phyloP scores from a whole-genome alignment of 257 asterid species.

The Apocynum venetum region DNA sequence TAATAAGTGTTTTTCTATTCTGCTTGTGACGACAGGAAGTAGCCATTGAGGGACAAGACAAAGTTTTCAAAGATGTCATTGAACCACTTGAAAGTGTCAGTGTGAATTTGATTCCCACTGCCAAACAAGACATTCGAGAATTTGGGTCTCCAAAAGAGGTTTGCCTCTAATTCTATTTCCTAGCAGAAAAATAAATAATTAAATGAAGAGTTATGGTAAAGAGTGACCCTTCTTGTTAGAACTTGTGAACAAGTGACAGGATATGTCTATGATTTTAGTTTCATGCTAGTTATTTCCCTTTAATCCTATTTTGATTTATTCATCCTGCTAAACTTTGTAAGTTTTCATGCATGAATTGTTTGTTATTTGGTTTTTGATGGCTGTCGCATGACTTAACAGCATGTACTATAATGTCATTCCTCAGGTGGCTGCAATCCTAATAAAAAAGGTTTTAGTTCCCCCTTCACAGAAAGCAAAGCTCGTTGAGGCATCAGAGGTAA shows the following conservation, averaged over 20 bases:
- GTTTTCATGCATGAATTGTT: background rate
- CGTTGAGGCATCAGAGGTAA: constrained; percentile 77
- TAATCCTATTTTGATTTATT: background rate
- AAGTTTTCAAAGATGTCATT: constrained; percentile 91
- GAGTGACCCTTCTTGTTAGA: background rate
- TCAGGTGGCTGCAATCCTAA: constrained; percentile 77
- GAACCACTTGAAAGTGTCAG: constrained; percentile 95
- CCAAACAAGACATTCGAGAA: constrained; percentile 78
- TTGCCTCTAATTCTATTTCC: constrained; percentile 13
- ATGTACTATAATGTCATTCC: background rate
- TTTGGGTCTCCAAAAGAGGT: constrained; percentile 88
- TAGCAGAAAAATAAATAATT: background rate
- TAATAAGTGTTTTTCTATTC: background rate
- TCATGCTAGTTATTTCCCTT: background rate
- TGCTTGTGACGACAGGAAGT: constrained; percentile 57
- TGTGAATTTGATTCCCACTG: constrained; percentile 69
- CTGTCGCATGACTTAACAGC: background rate
- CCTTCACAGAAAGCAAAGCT: constrained; percentile 83
- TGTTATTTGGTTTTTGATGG: background rate
- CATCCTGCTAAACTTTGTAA: background rate
- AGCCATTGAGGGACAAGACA: constrained; percentile 83
- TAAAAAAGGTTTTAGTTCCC: constrained; percentile 71
- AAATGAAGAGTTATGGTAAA: background rate
- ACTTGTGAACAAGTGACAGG: background rate
- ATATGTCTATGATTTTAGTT: background rate